Percentiles rank a stretch among this genome's conserved stretches.
phyloP scores from a whole-genome alignment of 176 grass and related monocot species.

The Dactylis glomerata region DNA sequence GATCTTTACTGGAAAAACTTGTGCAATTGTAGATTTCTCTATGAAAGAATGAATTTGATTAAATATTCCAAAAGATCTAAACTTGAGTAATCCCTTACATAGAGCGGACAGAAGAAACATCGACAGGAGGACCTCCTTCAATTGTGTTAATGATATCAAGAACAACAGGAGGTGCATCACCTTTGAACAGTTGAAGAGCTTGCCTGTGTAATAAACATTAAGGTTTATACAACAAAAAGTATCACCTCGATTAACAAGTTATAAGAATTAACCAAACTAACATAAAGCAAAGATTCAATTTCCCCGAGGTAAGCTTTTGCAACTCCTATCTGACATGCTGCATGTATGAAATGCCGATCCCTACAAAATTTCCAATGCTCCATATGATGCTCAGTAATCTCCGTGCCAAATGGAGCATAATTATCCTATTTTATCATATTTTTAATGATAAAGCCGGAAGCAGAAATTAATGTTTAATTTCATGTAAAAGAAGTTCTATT shows the following conservation, averaged over 20 bases:
- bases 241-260: background rate
- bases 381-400: background rate
- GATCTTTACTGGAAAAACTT: background rate
- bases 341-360: background rate
- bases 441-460: background rate
- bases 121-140: slow-evolving; percentile 89
- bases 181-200: slow-evolving; percentile 93
- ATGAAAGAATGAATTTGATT: background rate
- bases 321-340: background rate
- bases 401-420: background rate
- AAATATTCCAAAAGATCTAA: background rate
- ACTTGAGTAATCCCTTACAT: slow-evolving; percentile 45
- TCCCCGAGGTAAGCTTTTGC: slow-evolving; percentile 1
- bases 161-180: slow-evolving; percentile 69
- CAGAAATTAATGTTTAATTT: background rate
- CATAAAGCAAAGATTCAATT: background rate
- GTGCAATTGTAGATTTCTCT: background rate
- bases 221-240: slow-evolving; percentile 16
- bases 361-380: slow-evolving; percentile 10
- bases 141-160: slow-evolving; percentile 88
- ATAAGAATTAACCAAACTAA: slow-evolving; percentile 17
- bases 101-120: slow-evolving; percentile 83
- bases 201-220: slow-evolving; percentile 57
- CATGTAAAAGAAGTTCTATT: background rate
- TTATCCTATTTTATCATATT: slow-evolving; percentile 16